Base-by-base conservation (phyloP, 306 rosid species). In the Cicer judaicum region DNA sequence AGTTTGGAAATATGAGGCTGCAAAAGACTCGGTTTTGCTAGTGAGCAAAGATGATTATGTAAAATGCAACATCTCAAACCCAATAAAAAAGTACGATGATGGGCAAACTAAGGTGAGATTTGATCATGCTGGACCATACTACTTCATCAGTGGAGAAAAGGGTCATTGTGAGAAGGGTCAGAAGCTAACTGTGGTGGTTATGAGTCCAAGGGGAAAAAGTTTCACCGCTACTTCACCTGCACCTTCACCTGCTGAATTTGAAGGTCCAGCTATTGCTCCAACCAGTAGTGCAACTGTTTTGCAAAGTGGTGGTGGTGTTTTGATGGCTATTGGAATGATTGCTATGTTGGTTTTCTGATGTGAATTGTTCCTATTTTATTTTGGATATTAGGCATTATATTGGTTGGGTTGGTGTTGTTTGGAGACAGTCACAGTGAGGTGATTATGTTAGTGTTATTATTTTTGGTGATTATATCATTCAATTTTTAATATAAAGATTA, bases 81-180 rank as follows among this genome's bases (percentile, higher is more conserved):
- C 98, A 4, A 79, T 83, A 1, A 77, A 68, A 39, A 75, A 79
- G 38, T 16, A 84, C 86, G 84, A 68, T 48, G 98, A 87, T 42
- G 97, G 90, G 1, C 64, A 78, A 42, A 87, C 94, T 0, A 93
- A 85, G 76, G 82, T 91, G 76, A 53, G 76, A 79, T 89, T 93
- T 11, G 82, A 81, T 19, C 82, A 36, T 9, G 41, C 92, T 6
- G 96, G 98, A 1, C 83, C 97, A 8, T 84, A 67, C 80, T 89
- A 84, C 40, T 93, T 88, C 92, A 87, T 93, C 19, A 93, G 96
- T 59, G 98, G 97, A 14, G 84, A 68, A 54, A 79, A 85, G 63
- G 93, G 88, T 4, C 86, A 85, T 72, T 91, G 97, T 56, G 84
- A 89, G 62, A 83, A 91, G 83, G 97, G 94, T 34, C 86, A 91